Conservation (phyloP, 306 rosid species). For the Ceratonia siliqua region DNA sequence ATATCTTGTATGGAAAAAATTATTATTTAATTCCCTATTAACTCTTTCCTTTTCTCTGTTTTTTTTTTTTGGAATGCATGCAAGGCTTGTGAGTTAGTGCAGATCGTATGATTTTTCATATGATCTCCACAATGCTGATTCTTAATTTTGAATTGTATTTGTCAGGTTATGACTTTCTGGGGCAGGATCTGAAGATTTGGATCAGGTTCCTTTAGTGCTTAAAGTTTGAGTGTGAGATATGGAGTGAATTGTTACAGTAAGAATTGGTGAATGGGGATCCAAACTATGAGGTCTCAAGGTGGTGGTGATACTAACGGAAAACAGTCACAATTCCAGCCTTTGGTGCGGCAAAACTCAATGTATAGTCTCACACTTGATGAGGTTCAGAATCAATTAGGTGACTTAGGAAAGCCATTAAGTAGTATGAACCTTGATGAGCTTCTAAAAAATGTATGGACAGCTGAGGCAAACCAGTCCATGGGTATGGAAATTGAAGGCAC, state of each 20-base stretch:
- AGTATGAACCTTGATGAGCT: constrained; percentile 99
- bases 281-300: constrained; percentile 82
- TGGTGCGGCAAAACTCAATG: constrained; percentile 72
- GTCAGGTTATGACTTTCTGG: constrained; percentile 36
- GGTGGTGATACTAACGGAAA: constrained; percentile 69
- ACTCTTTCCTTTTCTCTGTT: neutral
- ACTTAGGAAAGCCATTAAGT: constrained; percentile 85
- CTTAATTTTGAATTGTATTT: constrained; percentile 29
- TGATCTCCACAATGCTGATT: constrained; percentile 24
- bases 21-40: neutral
- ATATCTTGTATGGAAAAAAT: neutral
- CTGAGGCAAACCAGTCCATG: constrained; percentile 68
- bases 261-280: constrained; percentile 57
- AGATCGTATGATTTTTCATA: constrained; percentile 20
- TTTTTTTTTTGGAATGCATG: constrained; percentile 9
- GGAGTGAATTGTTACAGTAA: constrained; percentile 32
- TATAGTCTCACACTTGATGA: constrained; percentile 90
- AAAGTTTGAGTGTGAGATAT: constrained; percentile 29
- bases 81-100: constrained; percentile 11
- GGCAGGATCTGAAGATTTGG: constrained; percentile 31
- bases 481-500: constrained; percentile 52
- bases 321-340: constrained; percentile 63
- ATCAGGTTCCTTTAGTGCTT: neutral
- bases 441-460: constrained; percentile 85
- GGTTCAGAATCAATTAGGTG: constrained; percentile 89